A percentile compares a stretch with the other conserved stretches of the same genome.
These are phyloP conservation scores for Candolleomyces eurysporus DNA, from an alignment of 768 basidiomycete genomes.

Conservation along the genomic window DNA sequence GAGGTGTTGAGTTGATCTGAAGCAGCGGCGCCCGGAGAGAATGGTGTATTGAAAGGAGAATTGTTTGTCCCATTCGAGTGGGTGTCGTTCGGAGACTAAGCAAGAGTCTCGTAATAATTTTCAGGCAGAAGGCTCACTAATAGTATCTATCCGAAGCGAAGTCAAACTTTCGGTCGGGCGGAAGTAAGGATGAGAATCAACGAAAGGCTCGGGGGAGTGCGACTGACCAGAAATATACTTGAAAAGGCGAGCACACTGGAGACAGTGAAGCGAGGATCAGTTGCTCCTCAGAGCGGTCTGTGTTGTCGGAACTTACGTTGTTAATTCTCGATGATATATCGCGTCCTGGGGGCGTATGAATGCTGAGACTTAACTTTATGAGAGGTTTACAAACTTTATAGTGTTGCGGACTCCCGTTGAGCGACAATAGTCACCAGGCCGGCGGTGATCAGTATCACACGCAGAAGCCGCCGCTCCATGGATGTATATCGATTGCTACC, in stretches of 20 bases:
- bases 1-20: too few species aligned
- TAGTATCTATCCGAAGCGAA: background rate
- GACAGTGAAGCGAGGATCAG: background rate
- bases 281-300: background rate
- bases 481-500: background rate
- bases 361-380: background rate
- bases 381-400: background rate
- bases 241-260: background rate
- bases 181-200: background rate
- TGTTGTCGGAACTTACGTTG: background rate
- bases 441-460: background rate
- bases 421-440: background rate
- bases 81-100: too few species aligned
- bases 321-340: background rate
- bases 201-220: background rate
- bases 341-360: background rate
- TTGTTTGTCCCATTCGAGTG: too few species aligned
- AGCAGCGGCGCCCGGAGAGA: too few species aligned
- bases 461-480: background rate
- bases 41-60: too few species aligned
- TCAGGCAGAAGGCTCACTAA: background rate
- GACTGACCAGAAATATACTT: background rate
- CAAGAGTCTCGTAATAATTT: background rate
- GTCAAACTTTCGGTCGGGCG: background rate
- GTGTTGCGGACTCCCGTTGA: background rate